Base-by-base conservation (phyloP, 345 rosid genomes). In the Salix udensis region DNA sequence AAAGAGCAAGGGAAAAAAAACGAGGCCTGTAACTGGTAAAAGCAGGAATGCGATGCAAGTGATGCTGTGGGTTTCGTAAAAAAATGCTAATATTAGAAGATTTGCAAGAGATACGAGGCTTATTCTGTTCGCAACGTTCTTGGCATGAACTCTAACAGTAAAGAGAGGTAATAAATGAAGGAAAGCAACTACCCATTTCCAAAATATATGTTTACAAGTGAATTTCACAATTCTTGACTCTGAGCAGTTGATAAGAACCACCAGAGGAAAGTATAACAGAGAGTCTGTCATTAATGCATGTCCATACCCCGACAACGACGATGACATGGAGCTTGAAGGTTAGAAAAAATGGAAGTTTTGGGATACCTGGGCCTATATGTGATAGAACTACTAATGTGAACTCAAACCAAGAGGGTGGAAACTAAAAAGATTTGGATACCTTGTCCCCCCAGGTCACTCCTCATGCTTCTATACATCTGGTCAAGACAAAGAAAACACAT, bases 401-500 rank as follows among this genome's bases (percentile, higher is more conserved):
- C 11, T 15, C 39, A 52, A 7, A 26, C 42, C 18, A 46, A 50
- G 36, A 62, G 28, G 23, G 15, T 6, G 62, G 48, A 69, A 18
- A 68, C 18, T 15, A 11, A 76, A 1, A 9, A 1, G 28, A 19
- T 53, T 44, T 50, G 40, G 44, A 61, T 64, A 91, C 96, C 96
- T 89, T 84, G 91, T 85, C 85, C 85, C 19, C 87, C 86, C 76
- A 88, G 74, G 74, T 89, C 90, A 75, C 86, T 84, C 78, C 88
- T 92, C 88, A 92, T 91, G 87, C 98, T 90, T 84, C 98, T 86
- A 53, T 94, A 94, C 98, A 94, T 94, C 98, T 94, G 93, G 78
- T 74, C 65, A 24, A 55, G 19, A 31, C 46, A 65, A 66, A 10
- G 9, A 6, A 50, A 74, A 44, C 18, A 2, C 65, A n/a, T 24